A percentile compares a stretch with the other conserved stretches of the same genome.
phyloP scores from a whole-genome alignment of 352 stramenopile genomes.

The Phytophthora constricta region DNA sequence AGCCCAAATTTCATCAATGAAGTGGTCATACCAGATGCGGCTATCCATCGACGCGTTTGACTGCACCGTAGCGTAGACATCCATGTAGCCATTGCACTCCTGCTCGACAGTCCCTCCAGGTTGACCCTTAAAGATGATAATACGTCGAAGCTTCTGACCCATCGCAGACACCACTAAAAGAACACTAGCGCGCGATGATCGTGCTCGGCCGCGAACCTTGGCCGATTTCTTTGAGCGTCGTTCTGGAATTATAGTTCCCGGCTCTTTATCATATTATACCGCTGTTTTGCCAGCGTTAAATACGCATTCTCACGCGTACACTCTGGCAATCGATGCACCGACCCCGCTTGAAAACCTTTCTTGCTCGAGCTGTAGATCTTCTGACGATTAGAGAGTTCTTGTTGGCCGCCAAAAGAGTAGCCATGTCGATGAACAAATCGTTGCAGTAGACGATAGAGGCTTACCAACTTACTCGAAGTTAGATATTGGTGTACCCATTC shows the following conservation, averaged over 20 bases:
- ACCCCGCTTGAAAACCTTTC: conserved; percentile 3
- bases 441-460: conserved; percentile 17
- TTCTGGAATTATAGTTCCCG: conserved; percentile 21
- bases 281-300: conserved; percentile 32
- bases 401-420: conserved; percentile 29
- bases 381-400: conserved; percentile 13
- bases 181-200: conserved; percentile 19
- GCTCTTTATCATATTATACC: conserved; percentile 27
- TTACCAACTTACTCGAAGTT: conserved; percentile 2
- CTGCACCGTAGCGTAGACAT: conserved; percentile 22
- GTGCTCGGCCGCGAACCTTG: not conserved
- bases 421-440: conserved; percentile 14
- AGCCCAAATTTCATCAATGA: conserved; percentile 14
- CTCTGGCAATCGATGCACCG: not conserved
- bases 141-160: conserved; percentile 17
- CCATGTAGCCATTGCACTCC: conserved; percentile 12
- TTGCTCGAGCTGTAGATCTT: conserved; percentile 22
- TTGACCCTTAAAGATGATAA: conserved; percentile 31
- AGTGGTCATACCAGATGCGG: conserved; percentile 16
- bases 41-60: conserved; percentile 38
- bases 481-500: conserved; percentile 26
- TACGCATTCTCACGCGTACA: conserved; percentile 8
- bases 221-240: conserved; percentile 11
- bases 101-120: conserved; percentile 21
- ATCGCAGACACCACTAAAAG: conserved; percentile 23